A percentile compares a stretch with the other conserved stretches of the same genome.
These are phyloP conservation scores for Prillingera fragicola DNA, from an alignment of 1,284 basidiomycete genomes.

Conservation along the genomic window DNA sequence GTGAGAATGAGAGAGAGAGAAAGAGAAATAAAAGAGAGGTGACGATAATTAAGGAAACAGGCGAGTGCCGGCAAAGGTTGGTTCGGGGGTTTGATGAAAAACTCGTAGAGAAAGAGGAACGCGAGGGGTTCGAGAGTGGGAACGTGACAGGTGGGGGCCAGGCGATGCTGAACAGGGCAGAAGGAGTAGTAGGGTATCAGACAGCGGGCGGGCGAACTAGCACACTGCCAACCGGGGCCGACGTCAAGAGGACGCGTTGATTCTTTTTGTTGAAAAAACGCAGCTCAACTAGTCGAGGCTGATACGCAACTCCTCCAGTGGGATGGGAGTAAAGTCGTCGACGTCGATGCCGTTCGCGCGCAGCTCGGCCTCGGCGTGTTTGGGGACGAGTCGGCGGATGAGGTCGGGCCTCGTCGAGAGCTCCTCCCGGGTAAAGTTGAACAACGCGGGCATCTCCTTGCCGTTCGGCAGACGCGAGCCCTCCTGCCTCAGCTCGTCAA, in stretches of 20 bases:
- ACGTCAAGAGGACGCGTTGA: no score
- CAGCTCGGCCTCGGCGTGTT: slow-evolving; percentile 82
- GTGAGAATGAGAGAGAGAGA: slow-evolving; percentile 1
- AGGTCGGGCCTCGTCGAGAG: slow-evolving; percentile 93
- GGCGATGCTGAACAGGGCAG: slow-evolving; percentile 13
- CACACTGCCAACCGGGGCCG: no score
- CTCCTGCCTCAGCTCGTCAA: slow-evolving; percentile 87
- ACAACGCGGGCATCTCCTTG: slow-evolving; percentile 87
- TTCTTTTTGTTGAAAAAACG: no score
- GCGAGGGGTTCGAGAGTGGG: slow-evolving; percentile 7
- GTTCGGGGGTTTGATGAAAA: background rate
- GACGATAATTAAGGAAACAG: slow-evolving; percentile 8
- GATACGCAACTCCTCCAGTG: slow-evolving; percentile 84
- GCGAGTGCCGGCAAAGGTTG: background rate
- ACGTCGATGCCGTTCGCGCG: slow-evolving; percentile 78
- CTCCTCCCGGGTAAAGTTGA: slow-evolving; percentile 96
- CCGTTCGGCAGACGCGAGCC: slow-evolving; percentile 94
- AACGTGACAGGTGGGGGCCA: slow-evolving; percentile 14
- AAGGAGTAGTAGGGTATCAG: slow-evolving; percentile 5
- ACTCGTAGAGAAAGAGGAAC: slow-evolving; percentile 9
- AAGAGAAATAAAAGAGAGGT: background rate
- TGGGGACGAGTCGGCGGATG: slow-evolving; percentile 82
- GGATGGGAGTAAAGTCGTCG: slow-evolving; percentile 89
- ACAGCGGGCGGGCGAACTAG: no score
- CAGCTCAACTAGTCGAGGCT: slow-evolving; percentile 61